Conservation (phyloP, 305 asterid species). For the Rubia peregrina region DNA sequence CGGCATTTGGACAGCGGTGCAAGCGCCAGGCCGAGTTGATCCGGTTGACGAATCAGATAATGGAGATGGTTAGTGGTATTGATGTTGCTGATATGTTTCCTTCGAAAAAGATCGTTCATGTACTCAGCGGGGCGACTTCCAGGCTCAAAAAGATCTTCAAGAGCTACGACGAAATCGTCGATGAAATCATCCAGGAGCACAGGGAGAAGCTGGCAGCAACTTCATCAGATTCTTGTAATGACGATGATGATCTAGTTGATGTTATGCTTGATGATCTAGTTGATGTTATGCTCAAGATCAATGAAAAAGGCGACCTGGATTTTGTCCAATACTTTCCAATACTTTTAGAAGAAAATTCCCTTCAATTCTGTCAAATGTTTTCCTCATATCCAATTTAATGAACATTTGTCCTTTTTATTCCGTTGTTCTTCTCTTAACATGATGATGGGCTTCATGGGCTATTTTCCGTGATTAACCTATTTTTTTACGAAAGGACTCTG, state of each 20-base stretch:
- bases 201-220: neutral
- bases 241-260: slow-evolving; percentile 20
- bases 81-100: slow-evolving; percentile 34
- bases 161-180: slow-evolving; percentile 26
- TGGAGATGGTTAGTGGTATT: slow-evolving; percentile 26
- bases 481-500: too few species aligned
- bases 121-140: slow-evolving; percentile 20
- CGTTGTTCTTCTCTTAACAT: too few species aligned
- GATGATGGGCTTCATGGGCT: too few species aligned
- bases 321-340: neutral
- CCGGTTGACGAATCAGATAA: slow-evolving; percentile 17
- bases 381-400: too few species aligned
- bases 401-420: too few species aligned
- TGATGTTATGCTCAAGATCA: slow-evolving; percentile 18
- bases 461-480: too few species aligned
- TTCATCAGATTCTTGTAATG: neutral
- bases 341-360: too few species aligned
- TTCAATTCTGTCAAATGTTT: too few species aligned
- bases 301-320: slow-evolving; percentile 13
- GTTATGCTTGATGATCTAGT: neutral
- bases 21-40: slow-evolving; percentile 22
- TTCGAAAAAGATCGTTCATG: slow-evolving; percentile 26
- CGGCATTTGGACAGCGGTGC: neutral
- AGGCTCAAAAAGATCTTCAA: slow-evolving; percentile 19
- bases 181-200: slow-evolving; percentile 27